Evolutionary conservation across 768 basidiomycete species (phyloP).

Genomic region (Russula earlei): DNA sequence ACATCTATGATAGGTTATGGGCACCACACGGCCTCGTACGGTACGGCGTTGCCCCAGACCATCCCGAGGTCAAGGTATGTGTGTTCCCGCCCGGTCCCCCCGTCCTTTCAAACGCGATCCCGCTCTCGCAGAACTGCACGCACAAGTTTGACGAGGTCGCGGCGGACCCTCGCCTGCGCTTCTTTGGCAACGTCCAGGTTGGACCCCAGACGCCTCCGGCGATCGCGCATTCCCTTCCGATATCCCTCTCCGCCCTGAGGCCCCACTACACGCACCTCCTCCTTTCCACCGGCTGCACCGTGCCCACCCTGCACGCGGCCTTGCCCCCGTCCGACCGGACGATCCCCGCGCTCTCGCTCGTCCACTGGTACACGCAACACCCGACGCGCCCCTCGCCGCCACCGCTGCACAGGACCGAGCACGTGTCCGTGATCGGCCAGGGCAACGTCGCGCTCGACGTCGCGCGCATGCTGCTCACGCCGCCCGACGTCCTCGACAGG

Average conservation of each 20-base stretch:
- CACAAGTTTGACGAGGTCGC: constrained; percentile 87
- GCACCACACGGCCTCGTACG: constrained; percentile 91
- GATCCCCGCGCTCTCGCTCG: constrained; percentile 70
- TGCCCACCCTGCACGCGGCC: constrained; percentile 49
- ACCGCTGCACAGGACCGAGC: constrained; percentile 50
- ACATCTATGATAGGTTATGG: constrained; percentile 89
- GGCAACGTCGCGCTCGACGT: constrained; percentile 94
- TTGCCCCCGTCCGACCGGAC: constrained; percentile 41
- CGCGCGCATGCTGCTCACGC: constrained; percentile 79
- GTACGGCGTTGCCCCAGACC: constrained; percentile 96
- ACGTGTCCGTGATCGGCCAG: constrained; percentile 83
- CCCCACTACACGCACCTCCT: constrained; percentile 77
- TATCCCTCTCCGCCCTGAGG: constrained; percentile 55
- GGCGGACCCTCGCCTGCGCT: constrained; percentile 68
- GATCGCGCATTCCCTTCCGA: constrained; percentile 42
- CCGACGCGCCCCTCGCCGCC: constrained; percentile 58
- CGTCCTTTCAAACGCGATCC: too few relatives aligned
- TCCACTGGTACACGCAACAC: constrained; percentile 96
- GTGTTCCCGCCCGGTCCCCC: not conserved
- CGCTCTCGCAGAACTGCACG: constrained; percentile 81
- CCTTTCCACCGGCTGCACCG: constrained; percentile 77
- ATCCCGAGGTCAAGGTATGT: constrained; percentile 91
- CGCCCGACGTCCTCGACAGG: constrained; percentile 46
- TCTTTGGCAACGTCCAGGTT: constrained; percentile 86
- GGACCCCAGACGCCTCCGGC: constrained; percentile 27